A percentile compares a stretch with the other conserved stretches of the same genome.
Conservation (phyloP, 371 early-diverging fungal species). For the Basidiobolus meristosporus region DNA sequence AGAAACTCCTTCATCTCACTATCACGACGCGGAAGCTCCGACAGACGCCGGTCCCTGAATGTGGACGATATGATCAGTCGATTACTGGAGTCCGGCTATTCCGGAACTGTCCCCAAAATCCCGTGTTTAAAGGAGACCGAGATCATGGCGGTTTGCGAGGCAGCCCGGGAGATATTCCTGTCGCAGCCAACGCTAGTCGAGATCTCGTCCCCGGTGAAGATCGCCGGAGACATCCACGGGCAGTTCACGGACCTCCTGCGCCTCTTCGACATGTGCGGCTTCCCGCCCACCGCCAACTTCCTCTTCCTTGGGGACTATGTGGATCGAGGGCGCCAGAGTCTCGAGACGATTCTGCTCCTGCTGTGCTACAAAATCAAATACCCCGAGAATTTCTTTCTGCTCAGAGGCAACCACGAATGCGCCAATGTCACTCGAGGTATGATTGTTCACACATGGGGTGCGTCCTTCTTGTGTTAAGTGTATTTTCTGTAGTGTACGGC, state of each 20-base stretch:
- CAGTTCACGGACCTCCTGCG: conserved; percentile 81
- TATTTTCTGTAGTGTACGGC: conserved; percentile 53
- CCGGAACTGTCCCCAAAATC: conserved; percentile 46
- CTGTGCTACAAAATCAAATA: conserved; percentile 96
- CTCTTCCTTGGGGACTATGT: conserved; percentile 98
- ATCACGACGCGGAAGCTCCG: neutral
- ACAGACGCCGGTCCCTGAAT: conserved; percentile 22
- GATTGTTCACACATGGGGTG: conserved; percentile 20
- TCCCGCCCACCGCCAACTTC: conserved; percentile 78
- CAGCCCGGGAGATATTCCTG: conserved; percentile 79
- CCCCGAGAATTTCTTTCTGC: conserved; percentile 90
- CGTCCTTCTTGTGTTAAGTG: neutral
- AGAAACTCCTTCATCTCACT: neutral
- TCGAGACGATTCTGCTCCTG: conserved; percentile 89
- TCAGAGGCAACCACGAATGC: conserved; percentile 98
- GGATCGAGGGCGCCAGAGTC: conserved; percentile 89
- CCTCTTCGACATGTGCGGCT: conserved; percentile 84
- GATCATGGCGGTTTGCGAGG: conserved; percentile 70
- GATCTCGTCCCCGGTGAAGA: conserved; percentile 90
- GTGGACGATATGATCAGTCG: conserved; percentile 77
- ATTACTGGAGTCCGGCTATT: conserved; percentile 60
- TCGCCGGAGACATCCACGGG: conserved; percentile 94
- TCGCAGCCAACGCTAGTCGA: conserved; percentile 88
- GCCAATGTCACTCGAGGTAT: conserved; percentile 72
- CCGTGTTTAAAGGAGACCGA: conserved; percentile 64